A percentile compares a stretch with the other conserved stretches of the same genome.
phyloP scores from a whole-genome alignment of 106 monocot genomes.

The Amphibolis antarctica region DNA sequence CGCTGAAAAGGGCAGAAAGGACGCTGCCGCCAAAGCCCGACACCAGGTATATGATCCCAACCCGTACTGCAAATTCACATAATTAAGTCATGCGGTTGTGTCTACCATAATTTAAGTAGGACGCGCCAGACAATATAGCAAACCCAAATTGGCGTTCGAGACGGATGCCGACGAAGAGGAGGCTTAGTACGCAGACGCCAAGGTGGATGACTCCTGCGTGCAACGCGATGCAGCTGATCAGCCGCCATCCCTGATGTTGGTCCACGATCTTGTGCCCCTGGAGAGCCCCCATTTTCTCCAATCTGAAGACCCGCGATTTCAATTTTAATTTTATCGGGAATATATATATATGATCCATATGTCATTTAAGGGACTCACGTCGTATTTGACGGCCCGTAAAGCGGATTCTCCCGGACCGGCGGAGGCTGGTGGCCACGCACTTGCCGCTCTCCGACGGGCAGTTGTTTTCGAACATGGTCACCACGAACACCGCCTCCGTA shows the following conservation, averaged over 20 bases:
- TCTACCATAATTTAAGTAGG: not conserved
- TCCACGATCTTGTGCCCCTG: slow-evolving; percentile 19
- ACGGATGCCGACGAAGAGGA: slow-evolving; percentile 31
- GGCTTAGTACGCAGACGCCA: slow-evolving; percentile 26
- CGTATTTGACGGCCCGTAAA: slow-evolving; percentile 30
- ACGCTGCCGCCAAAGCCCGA: slow-evolving; percentile 25
- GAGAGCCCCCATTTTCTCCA: slow-evolving; percentile 31
- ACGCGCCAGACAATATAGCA: slow-evolving; percentile 9
- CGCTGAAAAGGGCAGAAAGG: slow-evolving; percentile 16
- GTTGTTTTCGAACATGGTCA: slow-evolving; percentile 35
- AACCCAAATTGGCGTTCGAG: slow-evolving; percentile 41
- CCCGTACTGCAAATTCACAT: slow-evolving; percentile 6
- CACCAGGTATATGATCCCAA: slow-evolving; percentile 15
- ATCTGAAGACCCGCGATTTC: slow-evolving; percentile 6
- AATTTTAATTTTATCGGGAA: not conserved
- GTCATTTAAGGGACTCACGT: slow-evolving; percentile 15
- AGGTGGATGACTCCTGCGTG: slow-evolving; percentile 40
- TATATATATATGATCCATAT: not conserved
- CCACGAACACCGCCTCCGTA: not conserved
- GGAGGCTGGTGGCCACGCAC: slow-evolving; percentile 20
- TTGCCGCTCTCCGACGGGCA: slow-evolving; percentile 15
- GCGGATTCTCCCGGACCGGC: slow-evolving; percentile 29
- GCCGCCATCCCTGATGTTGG: slow-evolving; percentile 29
- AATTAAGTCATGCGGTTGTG: not conserved
- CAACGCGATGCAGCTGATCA: slow-evolving; percentile 32